Percentiles rank a stretch among this genome's conserved stretches.
phyloP scores from a whole-genome alignment of 257 asterid genomes.

The Rehmannia glutinosa region DNA sequence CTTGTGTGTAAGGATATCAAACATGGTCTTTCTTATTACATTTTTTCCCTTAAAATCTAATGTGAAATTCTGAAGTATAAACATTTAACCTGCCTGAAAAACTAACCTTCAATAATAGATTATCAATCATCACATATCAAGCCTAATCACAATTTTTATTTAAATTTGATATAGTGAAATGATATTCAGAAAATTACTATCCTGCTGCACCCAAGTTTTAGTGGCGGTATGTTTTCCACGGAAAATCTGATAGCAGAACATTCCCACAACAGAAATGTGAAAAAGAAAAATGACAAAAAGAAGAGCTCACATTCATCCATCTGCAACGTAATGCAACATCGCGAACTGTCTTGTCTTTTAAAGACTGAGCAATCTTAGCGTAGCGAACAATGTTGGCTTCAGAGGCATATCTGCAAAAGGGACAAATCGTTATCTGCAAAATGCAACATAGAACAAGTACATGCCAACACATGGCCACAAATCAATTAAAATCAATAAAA shows the following conservation, averaged over 20 bases:
- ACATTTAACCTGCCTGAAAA: not conserved
- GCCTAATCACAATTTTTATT: not conserved
- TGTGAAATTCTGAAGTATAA: not conserved
- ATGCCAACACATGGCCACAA: constrained; percentile 6
- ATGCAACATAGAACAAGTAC: constrained; percentile 3
- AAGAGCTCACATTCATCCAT: constrained; percentile 82
- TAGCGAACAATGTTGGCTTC: constrained; percentile 50
- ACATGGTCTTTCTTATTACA: not conserved
- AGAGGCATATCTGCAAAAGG: constrained; percentile 68
- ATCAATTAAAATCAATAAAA: not conserved
- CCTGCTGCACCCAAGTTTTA: not conserved
- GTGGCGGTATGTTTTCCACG: not conserved
- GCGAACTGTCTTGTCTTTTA: constrained; percentile 87
- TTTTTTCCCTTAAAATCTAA: not conserved
- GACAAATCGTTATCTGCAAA: not conserved
- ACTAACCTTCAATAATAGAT: not conserved
- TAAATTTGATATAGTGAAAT: not conserved
- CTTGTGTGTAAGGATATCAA: not conserved
- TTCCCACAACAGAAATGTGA: not conserved
- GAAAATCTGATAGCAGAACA: not conserved
- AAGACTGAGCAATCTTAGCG: constrained; percentile 77
- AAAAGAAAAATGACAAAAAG: not conserved
- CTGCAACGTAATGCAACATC: constrained; percentile 91
- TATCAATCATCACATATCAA: not conserved
- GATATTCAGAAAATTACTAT: not conserved